phyloP scores from a whole-genome alignment of 1,284 basidiomycete genomes.

The Stereum hirsutum region DNA sequence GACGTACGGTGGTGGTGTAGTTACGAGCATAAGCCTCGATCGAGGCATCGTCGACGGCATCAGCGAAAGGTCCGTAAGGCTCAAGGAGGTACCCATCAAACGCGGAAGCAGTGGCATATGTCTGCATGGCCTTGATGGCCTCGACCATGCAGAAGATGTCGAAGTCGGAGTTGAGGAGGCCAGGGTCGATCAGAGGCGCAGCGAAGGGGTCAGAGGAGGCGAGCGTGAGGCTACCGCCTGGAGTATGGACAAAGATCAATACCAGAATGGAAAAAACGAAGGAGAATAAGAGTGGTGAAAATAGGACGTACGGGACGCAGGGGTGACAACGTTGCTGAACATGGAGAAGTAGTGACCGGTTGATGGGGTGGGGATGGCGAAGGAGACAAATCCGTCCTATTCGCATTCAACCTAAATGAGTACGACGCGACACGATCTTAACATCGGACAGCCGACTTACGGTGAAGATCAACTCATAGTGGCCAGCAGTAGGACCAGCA shows the following conservation, averaged over 20 bases:
- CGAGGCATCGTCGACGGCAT: constrained; percentile 11
- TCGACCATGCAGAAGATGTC: constrained; percentile 11
- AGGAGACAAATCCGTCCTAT: constrained; percentile 10
- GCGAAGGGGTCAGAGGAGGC: constrained; percentile 14
- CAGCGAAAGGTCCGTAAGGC: constrained; percentile 7
- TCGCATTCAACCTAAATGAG: not conserved
- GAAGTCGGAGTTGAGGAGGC: constrained; percentile 12
- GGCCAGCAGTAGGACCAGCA: constrained; percentile 19
- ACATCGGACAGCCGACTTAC: not conserved
- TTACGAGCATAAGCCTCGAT: constrained; percentile 12
- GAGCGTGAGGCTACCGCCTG: constrained; percentile 18
- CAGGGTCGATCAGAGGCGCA: constrained; percentile 15
- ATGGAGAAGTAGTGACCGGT: constrained; percentile 16
- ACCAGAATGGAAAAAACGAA: constrained; percentile 3
- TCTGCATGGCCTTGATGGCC: constrained; percentile 7
- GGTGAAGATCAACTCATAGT: constrained; percentile 9
- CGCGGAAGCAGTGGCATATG: constrained; percentile 11
- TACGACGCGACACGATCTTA: not conserved
- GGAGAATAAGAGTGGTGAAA: not conserved
- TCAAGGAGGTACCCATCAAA: constrained; percentile 12
- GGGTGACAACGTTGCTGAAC: constrained; percentile 13
- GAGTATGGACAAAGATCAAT: not conserved
- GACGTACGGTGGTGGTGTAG: constrained; percentile 4
- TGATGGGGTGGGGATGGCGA: constrained; percentile 6
- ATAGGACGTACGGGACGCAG: constrained; percentile 13